phyloP scores from a whole-genome alignment of 2,329 filamentous ascomycete species.

The Aureobasidium pullulans region DNA sequence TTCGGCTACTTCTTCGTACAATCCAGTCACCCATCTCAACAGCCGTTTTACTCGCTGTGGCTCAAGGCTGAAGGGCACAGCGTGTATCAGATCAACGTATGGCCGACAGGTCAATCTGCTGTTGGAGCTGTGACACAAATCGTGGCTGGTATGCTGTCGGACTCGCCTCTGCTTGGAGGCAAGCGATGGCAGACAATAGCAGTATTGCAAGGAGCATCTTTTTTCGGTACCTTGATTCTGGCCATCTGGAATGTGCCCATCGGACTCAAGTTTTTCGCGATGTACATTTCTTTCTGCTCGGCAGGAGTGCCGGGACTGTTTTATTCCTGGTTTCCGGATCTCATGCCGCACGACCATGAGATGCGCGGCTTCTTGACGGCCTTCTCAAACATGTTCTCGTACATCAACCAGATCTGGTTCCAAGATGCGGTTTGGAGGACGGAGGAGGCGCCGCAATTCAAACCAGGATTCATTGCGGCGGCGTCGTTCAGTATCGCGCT shows the following conservation, averaged over 20 bases:
- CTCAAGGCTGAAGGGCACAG: slow-evolving; percentile 34
- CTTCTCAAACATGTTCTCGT: slow-evolving; percentile 12
- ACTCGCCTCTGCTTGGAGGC: slow-evolving; percentile 10
- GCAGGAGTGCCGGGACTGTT: slow-evolving; percentile 49
- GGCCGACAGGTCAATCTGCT: slow-evolving; percentile 32
- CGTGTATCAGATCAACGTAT: slow-evolving; percentile 11
- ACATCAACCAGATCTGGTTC: slow-evolving; percentile 47
- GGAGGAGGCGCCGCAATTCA: slow-evolving; percentile 36
- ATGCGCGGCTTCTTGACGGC: slow-evolving; percentile 41
- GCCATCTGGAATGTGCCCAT: slow-evolving; percentile 52
- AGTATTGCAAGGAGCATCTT: slow-evolving; percentile 30
- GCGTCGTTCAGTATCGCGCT: slow-evolving; percentile 22
- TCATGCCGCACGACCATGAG: slow-evolving; percentile 43
- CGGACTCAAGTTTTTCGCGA: slow-evolving; percentile 47
- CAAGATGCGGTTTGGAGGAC: slow-evolving; percentile 46
- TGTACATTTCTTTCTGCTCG: slow-evolving; percentile 43
- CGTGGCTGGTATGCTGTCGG: slow-evolving; percentile 11
- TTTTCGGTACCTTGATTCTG: slow-evolving; percentile 47
- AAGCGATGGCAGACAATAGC: slow-evolving; percentile 12
- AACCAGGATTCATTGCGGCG: slow-evolving; percentile 36
- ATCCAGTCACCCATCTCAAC: slow-evolving; percentile 40
- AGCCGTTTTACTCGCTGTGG: slow-evolving; percentile 47
- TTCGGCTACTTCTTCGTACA: slow-evolving; percentile 50
- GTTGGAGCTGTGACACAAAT: slow-evolving; percentile 46
- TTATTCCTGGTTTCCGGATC: slow-evolving; percentile 25